These are phyloP conservation scores for Penicillium dipodomyicola DNA, from an alignment of 495 filamentous ascomycete species.

Conservation along the genomic window DNA sequence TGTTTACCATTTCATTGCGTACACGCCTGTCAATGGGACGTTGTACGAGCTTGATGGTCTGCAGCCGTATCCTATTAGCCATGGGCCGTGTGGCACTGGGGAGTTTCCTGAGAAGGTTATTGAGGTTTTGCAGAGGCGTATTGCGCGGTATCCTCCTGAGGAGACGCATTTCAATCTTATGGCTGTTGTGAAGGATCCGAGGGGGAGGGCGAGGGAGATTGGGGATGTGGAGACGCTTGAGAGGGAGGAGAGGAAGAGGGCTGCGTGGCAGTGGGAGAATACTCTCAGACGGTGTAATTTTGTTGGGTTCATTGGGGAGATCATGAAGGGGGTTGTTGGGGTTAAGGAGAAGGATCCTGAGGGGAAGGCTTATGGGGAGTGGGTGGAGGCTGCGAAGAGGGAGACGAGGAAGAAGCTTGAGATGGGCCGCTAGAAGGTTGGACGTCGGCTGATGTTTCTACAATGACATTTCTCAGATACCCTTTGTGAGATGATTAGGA, in stretches of 20 bases:
- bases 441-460: not conserved
- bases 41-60: constrained; percentile 96
- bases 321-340: constrained; percentile 78
- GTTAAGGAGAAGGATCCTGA: constrained; percentile 52
- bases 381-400: constrained; percentile 73
- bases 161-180: constrained; percentile 97
- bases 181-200: constrained; percentile 81
- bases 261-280: constrained; percentile 94
- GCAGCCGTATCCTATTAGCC: constrained; percentile 85
- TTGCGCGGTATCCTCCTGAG: constrained; percentile 76
- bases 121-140: constrained; percentile 78
- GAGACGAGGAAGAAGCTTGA: constrained; percentile 69
- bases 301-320: constrained; percentile 89
- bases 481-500: constrained; percentile 4
- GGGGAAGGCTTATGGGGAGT: constrained; percentile 65
- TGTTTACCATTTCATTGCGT: constrained; percentile 97
- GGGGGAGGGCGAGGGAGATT: constrained; percentile 71
- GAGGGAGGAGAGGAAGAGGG: constrained; percentile 79
- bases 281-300: constrained; percentile 91
- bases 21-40: constrained; percentile 71
- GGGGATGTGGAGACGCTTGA: constrained; percentile 77
- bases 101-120: constrained; percentile 82
- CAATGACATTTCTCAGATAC: constrained; percentile 14
- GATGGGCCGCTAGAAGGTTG: constrained; percentile 26
- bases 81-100: constrained; percentile 66